phyloP scores from a whole-genome alignment of 1,139 yeast species.

The Wickerhamiella infanticola region DNA sequence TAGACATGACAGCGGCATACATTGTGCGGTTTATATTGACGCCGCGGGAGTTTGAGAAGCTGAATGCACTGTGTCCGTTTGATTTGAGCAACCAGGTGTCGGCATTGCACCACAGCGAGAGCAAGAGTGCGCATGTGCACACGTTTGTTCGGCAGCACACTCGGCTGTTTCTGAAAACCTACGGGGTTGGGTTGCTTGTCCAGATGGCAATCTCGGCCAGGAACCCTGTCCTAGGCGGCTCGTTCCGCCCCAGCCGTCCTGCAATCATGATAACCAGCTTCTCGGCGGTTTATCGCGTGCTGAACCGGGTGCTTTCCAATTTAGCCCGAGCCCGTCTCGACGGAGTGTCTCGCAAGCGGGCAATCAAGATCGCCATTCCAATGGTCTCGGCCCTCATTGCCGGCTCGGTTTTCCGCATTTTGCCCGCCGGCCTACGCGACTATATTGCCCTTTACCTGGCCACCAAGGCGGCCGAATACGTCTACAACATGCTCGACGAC shows the following conservation, averaged over 20 bases:
- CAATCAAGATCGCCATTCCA: slow-evolving; percentile 14
- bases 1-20: slow-evolving; percentile 12
- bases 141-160: slow-evolving; percentile 17
- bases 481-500: slow-evolving; percentile 25
- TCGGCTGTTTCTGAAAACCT: slow-evolving; percentile 19
- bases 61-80: neutral
- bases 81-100: neutral
- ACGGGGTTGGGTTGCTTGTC: slow-evolving; percentile 12
- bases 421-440: slow-evolving; percentile 19
- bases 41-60: slow-evolving; percentile 16
- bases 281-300: slow-evolving; percentile 18
- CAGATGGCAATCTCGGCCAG: slow-evolving; percentile 7
- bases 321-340: neutral
- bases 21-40: slow-evolving; percentile 17
- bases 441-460: slow-evolving; percentile 23
- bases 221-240: slow-evolving; percentile 3
- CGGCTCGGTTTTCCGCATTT: slow-evolving; percentile 19
- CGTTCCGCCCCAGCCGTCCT: slow-evolving; percentile 15
- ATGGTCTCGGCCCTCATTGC: slow-evolving; percentile 19
- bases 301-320: neutral
- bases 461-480: slow-evolving; percentile 24
- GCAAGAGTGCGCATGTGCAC: slow-evolving; percentile 1
- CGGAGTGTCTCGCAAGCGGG: neutral
- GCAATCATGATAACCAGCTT: slow-evolving; percentile 15
- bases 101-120: slow-evolving; percentile 1